These are phyloP conservation scores for Jamesozyma jinghongensis DNA, from an alignment of 805 yeast species.

Conservation along the genomic window DNA sequence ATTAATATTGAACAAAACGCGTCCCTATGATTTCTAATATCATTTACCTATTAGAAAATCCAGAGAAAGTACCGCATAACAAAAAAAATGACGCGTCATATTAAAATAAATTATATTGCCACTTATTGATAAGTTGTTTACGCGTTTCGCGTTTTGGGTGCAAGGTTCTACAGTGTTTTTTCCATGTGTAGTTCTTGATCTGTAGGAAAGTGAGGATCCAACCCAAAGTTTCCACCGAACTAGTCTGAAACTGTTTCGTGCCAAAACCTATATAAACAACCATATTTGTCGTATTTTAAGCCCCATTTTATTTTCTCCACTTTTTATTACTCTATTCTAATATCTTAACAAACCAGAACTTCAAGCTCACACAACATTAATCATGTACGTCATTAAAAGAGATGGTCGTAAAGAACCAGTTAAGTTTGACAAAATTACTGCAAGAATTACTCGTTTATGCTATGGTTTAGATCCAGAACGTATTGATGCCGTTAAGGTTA, in stretches of 20 bases:
- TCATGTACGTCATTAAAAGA: conserved; percentile 83
- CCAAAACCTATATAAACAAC: too few relatives aligned
- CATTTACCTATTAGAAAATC: too few relatives aligned
- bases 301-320: background rate
- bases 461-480: conserved; percentile 88
- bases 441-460: conserved; percentile 85
- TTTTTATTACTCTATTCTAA: background rate
- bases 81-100: too few relatives aligned
- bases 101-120: too few relatives aligned
- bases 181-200: too few relatives aligned
- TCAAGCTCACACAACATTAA: background rate
- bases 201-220: too few relatives aligned
- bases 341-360: background rate
- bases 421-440: conserved; percentile 93
- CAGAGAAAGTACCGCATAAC: too few relatives aligned
- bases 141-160: conserved; percentile 11
- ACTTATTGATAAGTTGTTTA: conserved; percentile 4
- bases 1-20: background rate
- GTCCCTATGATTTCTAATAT: background rate
- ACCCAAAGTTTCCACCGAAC: too few relatives aligned
- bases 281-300: too few relatives aligned
- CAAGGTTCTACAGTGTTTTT: too few relatives aligned
- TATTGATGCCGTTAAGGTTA: conserved; percentile 91
- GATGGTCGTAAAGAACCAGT: conserved; percentile 94
- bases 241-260: too few relatives aligned